These are phyloP conservation scores for Backusella macrospora DNA, from an alignment of 192 early-diverging fungal genomes.

Conservation along the genomic window DNA sequence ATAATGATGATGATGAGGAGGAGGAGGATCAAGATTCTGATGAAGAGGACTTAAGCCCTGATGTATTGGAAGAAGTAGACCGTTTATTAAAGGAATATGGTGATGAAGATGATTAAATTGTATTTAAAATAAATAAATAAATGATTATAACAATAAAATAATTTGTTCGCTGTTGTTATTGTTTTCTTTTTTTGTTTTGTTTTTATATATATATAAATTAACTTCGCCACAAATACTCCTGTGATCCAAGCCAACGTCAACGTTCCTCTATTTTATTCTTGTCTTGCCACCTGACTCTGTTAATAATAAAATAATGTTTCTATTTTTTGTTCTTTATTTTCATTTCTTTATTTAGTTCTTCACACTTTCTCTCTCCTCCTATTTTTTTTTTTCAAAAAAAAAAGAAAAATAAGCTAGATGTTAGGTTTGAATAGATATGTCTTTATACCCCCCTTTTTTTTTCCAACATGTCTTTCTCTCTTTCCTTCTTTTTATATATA, in stretches of 20 bases:
- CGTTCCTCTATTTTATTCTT: neutral
- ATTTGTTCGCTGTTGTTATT: too few species aligned
- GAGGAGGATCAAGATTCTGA: conserved; percentile 32
- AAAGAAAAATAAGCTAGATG: too few species aligned
- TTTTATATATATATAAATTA: neutral
- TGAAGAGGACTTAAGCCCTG: conserved; percentile 27
- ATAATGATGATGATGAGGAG: conserved; percentile 27
- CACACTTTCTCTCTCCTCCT: too few species aligned
- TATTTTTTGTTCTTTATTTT: neutral
- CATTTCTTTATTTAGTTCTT: neutral
- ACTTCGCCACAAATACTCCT: neutral
- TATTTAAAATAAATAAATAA: neutral
- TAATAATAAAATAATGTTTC: neutral
- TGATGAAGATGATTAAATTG: conserved; percentile 27
- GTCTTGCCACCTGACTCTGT: conserved; percentile 57
- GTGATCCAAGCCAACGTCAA: neutral
- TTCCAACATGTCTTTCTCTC: neutral
- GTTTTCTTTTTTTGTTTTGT: too few species aligned
- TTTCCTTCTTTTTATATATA: neutral
- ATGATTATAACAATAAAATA: too few species aligned
- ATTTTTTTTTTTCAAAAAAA: too few species aligned
- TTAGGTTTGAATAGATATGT: too few species aligned
- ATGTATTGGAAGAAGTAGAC: conserved; percentile 53
- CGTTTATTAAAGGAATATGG: conserved; percentile 38
- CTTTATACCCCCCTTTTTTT: neutral